phyloP scores from a whole-genome alignment of 805 yeast species.

The Zygotorulaspora danielsina region DNA sequence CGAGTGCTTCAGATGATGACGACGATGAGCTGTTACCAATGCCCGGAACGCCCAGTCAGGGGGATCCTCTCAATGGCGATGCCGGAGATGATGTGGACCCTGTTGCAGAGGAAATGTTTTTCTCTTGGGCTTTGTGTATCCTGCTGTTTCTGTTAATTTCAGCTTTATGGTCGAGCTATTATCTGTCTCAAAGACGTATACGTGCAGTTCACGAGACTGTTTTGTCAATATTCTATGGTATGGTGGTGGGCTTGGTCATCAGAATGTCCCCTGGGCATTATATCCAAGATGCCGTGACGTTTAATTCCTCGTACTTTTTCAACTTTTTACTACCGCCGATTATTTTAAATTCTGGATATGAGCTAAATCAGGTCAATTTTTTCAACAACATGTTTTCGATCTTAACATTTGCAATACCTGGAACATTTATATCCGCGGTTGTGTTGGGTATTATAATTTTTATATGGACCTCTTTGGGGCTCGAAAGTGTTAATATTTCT shows the following conservation, averaged over 20 bases:
- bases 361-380: constrained; percentile 91
- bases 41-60: constrained; percentile 27
- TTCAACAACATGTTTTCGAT: constrained; percentile 89
- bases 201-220: constrained; percentile 98
- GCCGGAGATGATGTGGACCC: constrained; percentile 71
- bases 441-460: constrained; percentile 85
- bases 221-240: constrained; percentile 90
- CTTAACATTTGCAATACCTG: constrained; percentile 91
- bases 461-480: constrained; percentile 86
- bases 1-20: constrained; percentile 27
- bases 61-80: constrained; percentile 43
- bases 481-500: constrained; percentile 82
- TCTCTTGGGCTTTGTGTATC: constrained; percentile 96
- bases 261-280: constrained; percentile 93
- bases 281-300: constrained; percentile 94
- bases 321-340: constrained; percentile 93
- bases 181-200: constrained; percentile 82
- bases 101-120: constrained; percentile 88
- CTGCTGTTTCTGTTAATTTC: constrained; percentile 72
- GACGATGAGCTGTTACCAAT: constrained; percentile 40
- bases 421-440: constrained; percentile 87
- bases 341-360: constrained; percentile 93
- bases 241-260: constrained; percentile 89
- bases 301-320: constrained; percentile 91
- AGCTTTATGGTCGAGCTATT: constrained; percentile 94